Conservation (phyloP, 306 rosid species). For the Alnus glutinosa region DNA sequence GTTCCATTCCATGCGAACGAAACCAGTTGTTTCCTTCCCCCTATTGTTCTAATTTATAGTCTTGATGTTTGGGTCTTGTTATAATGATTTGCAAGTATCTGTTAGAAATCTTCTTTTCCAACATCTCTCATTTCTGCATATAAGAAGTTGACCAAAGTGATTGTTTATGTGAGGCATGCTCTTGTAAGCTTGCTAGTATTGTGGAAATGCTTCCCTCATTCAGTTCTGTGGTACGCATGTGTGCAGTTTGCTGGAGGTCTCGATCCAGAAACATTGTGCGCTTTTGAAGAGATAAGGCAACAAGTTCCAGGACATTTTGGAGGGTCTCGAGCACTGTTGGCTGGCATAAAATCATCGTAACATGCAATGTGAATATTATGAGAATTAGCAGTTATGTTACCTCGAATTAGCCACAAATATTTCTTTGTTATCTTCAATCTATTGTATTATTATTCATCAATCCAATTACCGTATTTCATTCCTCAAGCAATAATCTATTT, state of each 20-base stretch:
- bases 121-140: background rate
- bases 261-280: slow-evolving; percentile 83
- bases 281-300: slow-evolving; percentile 79
- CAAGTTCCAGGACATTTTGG: slow-evolving; percentile 56
- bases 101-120: background rate
- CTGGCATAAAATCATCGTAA: slow-evolving; percentile 60
- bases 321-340: slow-evolving; percentile 59
- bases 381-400: slow-evolving; percentile 18
- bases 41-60: background rate
- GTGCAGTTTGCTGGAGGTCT: slow-evolving; percentile 92
- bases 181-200: background rate
- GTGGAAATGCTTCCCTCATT: slow-evolving; percentile 3
- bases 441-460: too few relatives aligned
- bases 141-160: background rate
- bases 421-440: too few relatives aligned
- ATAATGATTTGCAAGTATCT: background rate
- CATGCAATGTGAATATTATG: slow-evolving; percentile 24
- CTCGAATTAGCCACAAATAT: too few relatives aligned
- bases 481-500: too few relatives aligned
- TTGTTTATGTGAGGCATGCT: background rate
- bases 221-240: slow-evolving; percentile 11
- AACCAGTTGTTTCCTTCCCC: background rate
- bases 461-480: too few relatives aligned
- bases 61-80: background rate
- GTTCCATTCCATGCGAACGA: background rate